Evolutionary conservation across 768 basidiomycete genomes (phyloP), one percentile per base, ranked within the genome.

Genomic region (Tylopilus intermedius): DNA sequence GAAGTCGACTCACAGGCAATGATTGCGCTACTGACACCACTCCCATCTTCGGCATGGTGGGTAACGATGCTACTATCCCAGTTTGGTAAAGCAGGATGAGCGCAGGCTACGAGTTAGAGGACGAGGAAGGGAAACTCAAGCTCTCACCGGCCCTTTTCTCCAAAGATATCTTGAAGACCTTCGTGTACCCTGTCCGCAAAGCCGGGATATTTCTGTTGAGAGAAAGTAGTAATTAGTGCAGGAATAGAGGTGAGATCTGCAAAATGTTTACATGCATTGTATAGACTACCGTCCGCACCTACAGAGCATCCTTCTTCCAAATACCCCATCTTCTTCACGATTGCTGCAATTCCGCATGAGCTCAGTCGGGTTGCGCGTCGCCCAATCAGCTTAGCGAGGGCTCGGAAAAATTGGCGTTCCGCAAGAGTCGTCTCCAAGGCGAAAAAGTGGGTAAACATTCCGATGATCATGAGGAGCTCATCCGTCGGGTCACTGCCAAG

Each of bases 361-460:
- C 90, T 93, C 37, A 98, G 71, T 18, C 95, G 77, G 10, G 95
- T 95, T 0, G 95, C 91, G 21, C 95, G 84, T 29, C 86, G 79
- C 22, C 92, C 92, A 38, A 94, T 90, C 47, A 96, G 78, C 63
- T 86, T 86, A 1, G 95, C 91, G 35, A 98, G 82, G 2, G 90
- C 86, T 47, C 90, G 84, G 88, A 99, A 95, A 78, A 99, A 98
- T 65, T 95, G 90, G 24, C 95, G 87, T 71, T 99, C 95, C 7
- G 91, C 91, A 27, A 94, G 78, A 1, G 95, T 98, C 24, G 96
- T 97, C 73, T 97, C 94, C 40, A 98, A 76, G 37, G 89, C 90
- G 66, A 94, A 98, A 78, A 97, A 98, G 75, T 98, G 91, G 8
- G 88, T 83, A 75, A 99, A 97, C 62, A 99, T 92, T 44, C 95